A percentile compares a stretch with the other conserved stretches of the same genome.
These are phyloP conservation scores for Alisma plantagoaquatica DNA, from an alignment of 106 monocot genomes.

Conservation along the genomic window DNA sequence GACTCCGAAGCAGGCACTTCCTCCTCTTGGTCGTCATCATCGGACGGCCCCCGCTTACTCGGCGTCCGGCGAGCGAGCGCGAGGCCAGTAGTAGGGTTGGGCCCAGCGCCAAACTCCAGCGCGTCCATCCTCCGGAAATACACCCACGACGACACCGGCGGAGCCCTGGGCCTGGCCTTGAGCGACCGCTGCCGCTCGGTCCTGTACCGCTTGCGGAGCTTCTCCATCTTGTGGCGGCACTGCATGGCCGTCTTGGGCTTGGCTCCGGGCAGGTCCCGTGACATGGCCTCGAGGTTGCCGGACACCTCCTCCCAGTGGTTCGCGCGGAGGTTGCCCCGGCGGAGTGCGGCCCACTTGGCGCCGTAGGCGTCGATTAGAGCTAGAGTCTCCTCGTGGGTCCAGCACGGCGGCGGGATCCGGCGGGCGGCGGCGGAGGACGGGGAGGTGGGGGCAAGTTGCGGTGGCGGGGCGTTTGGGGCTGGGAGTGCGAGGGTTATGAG, in stretches of 20 bases:
- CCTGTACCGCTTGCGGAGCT: conserved; percentile 25
- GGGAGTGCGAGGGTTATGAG: conserved; percentile 11
- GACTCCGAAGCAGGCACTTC: too few relatives aligned
- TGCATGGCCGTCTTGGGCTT: conserved; percentile 72
- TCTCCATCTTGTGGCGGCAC: conserved; percentile 81
- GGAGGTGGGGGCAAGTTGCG: conserved; percentile 5
- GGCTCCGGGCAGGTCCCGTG: conserved; percentile 17
- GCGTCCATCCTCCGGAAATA: conserved; percentile 14
- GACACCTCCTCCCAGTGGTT: conserved; percentile 87
- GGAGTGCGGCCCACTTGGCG: conserved; percentile 61
- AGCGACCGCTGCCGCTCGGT: conserved; percentile 9
- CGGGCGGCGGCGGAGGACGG: conserved; percentile 22
- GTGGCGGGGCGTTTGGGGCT: neutral
- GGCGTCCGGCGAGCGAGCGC: conserved; percentile 1
- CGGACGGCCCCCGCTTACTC: too few relatives aligned
- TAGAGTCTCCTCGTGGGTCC: conserved; percentile 83
- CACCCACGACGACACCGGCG: conserved; percentile 20
- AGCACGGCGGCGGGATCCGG: conserved; percentile 70
- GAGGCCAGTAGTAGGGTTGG: neutral
- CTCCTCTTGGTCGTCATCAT: too few relatives aligned
- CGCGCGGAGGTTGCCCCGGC: conserved; percentile 67
- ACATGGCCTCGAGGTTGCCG: conserved; percentile 30
- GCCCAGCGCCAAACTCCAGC: conserved; percentile 4
- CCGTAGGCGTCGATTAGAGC: conserved; percentile 86
- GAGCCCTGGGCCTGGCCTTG: conserved; percentile 16